Conservation (phyloP, 75 land plant genomes). For the Larix kaempferi region DNA sequence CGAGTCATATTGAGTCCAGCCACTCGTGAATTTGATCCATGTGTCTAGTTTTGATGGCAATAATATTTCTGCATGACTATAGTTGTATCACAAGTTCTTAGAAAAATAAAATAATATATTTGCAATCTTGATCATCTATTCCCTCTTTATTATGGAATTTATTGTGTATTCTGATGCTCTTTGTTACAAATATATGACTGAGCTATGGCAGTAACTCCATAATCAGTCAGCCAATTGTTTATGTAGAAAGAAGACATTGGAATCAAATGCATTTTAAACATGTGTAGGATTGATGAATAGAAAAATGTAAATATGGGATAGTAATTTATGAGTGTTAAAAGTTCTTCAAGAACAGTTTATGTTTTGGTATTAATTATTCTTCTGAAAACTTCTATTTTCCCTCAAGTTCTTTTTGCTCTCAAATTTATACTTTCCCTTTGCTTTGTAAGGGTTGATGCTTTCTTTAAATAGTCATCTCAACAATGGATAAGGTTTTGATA, state of each 20-base stretch:
- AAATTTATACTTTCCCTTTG: no score
- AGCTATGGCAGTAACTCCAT: not conserved
- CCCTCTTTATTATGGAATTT: not conserved
- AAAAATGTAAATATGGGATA: not conserved
- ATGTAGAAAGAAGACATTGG: not conserved
- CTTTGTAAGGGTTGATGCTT: not conserved
- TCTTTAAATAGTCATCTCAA: not conserved
- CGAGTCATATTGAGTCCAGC: not conserved
- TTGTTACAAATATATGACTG: not conserved
- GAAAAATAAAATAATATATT: not conserved
- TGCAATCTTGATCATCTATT: not conserved
- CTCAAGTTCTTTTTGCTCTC: no score
- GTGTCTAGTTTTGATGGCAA: not conserved
- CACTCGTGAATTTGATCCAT: not conserved
- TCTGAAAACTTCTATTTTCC: no score
- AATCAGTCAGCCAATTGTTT: not conserved
- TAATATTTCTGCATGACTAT: not conserved
- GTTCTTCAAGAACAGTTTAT: no score
- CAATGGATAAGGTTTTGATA: not conserved
- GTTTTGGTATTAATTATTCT: no score
- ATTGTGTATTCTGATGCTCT: not conserved
- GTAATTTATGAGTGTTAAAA: no score
- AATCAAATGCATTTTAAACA: not conserved
- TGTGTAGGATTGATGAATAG: not conserved
- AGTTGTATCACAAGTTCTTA: not conserved